Base-by-base conservation (phyloP, 768 basidiomycete species). In the Sporobolomyces roseus region DNA sequence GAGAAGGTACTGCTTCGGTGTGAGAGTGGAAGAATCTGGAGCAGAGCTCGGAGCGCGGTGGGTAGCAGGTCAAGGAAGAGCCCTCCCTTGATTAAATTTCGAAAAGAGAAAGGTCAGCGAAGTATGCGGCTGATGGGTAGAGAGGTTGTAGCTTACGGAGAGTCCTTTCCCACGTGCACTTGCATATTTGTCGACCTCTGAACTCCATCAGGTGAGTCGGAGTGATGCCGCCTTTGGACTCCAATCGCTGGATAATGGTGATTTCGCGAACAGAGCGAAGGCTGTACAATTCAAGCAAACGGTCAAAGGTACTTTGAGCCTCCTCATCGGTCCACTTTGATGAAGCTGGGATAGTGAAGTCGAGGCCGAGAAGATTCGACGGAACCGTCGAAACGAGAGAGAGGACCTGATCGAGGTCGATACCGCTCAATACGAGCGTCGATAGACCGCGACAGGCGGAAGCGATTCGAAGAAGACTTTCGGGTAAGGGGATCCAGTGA, bases 101-200 rank as follows among this genome's bases (percentile, higher is more conserved):
- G 13, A 48, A 41, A 41, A 17, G 38, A 21, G 46, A 13, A n/a
- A 23, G n/a, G 10, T 48, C 46, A 12, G 46, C 21, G 32, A 55
- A 4, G 19, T 4, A 21, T 30, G 16, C 12, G 3, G 17, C 14
- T 55, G 7, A 23, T 19, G 9, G 35, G 53, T 4, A 36, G 23
- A 30, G 16, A 29, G 25, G 13, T 7, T 12, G 21, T 10, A 7
- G 3, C 56, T 59, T 32, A 46, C 56, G 56, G 9, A 17, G 4
- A 12, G 56, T 59, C 27, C 56, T 23, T 29, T 59, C 56, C 10
- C n/a, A 59, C 3, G 9, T 4, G 27, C 41, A 59, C 12, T 46
- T 45, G 56, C 56, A 59, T 17, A 43, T 25, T n/a, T 46, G 41
- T 25, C 12, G 43, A 59, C 56, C 56, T 27, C 56, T n/a, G 12